Evolutionary conservation across 2,329 filamentous ascomycete genomes (phyloP).

Genomic region (Ascosphaera pollenicola): DNA sequence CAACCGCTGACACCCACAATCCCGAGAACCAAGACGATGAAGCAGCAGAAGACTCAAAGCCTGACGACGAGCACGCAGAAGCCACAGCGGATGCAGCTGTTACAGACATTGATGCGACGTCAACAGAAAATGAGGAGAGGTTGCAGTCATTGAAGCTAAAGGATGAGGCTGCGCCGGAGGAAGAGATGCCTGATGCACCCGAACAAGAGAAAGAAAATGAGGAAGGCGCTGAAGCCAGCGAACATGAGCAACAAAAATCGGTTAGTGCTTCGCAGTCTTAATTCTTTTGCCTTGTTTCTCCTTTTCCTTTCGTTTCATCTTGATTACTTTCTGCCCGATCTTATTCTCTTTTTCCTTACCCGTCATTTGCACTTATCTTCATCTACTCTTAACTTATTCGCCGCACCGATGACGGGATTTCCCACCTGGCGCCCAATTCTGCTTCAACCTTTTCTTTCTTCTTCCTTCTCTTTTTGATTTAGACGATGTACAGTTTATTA

Average conservation of each 20-base stretch:
- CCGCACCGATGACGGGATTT: no score
- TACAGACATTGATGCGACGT: slow-evolving; percentile 50
- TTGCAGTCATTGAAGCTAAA: slow-evolving; percentile 79
- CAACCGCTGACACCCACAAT: slow-evolving; percentile 17
- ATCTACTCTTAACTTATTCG: no score
- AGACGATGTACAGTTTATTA: not conserved
- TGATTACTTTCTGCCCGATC: not conserved
- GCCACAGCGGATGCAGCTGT: slow-evolving; percentile 23
- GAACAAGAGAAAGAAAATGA: no score
- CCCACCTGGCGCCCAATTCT: not conserved
- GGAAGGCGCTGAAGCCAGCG: slow-evolving; percentile 18
- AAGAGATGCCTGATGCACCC: slow-evolving; percentile 20
- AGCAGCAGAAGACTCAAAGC: slow-evolving; percentile 7
- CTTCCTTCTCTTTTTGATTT: not conserved
- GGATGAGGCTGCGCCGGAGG: slow-evolving; percentile 34
- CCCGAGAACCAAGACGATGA: slow-evolving; percentile 1
- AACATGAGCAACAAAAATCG: slow-evolving; percentile 17
- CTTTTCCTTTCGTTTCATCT: slow-evolving; percentile 3
- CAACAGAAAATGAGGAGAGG: slow-evolving; percentile 66
- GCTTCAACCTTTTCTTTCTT: not conserved
- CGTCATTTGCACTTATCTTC: not conserved
- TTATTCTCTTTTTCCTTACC: not conserved
- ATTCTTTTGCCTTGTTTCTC: slow-evolving; percentile 4
- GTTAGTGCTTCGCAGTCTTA: slow-evolving; percentile 19
- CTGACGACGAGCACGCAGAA: slow-evolving; percentile 17